Evolutionary conservation across 805 yeast genomes (phyloP), one percentile per base, ranked within the genome.

Genomic region (Metahyphopichia silvanorum): DNA sequence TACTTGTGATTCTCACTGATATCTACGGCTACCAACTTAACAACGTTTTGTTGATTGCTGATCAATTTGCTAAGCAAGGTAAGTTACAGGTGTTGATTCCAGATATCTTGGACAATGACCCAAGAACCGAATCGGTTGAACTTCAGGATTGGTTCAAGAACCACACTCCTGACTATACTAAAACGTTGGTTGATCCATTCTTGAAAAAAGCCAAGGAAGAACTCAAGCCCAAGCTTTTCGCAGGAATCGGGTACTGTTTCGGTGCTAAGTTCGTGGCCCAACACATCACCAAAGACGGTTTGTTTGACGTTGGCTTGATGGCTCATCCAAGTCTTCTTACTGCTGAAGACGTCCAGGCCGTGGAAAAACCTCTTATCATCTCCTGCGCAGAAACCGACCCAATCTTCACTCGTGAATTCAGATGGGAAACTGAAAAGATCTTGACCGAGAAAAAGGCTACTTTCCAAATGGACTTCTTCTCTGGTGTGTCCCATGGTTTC

Each of bases 311-410:
- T 12, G 86, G 75, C 47, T 94, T 91, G 11, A 58, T 76, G 41
- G 93, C 93, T 6, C 97, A 89, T 59, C 96, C 97, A 5, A 82
- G 94, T 2, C 71, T 82, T 39, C 79, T 85, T 11, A 39, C 69
- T 9, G 69, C 71, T 21, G 88, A 77, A 23, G 94, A 84, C 49
- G 69, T 86, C 29, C 74, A 67, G 32, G 72, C 63, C 1, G 55
- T 89, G 44, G 32, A 47, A 1, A 52, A 52, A 30, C 95, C 95
- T 14, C 27, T 89, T 18, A 43, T 79, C 41, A 79, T 88, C 43
- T 69, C 85, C 14, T 85, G 85, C 34, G 94, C 95, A 30, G 86
- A 85, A 62, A 56, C 41, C 12, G 97, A 89, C 55, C 32, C 48
- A 0, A 62, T 71, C 31, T 89, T 81, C 72, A 51, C 87, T 3